Evolutionary conservation across 805 yeast genomes (phyloP), one percentile per base, ranked within the genome.

Genomic region (Saccharomycopsis oosterbeekiorum): DNA sequence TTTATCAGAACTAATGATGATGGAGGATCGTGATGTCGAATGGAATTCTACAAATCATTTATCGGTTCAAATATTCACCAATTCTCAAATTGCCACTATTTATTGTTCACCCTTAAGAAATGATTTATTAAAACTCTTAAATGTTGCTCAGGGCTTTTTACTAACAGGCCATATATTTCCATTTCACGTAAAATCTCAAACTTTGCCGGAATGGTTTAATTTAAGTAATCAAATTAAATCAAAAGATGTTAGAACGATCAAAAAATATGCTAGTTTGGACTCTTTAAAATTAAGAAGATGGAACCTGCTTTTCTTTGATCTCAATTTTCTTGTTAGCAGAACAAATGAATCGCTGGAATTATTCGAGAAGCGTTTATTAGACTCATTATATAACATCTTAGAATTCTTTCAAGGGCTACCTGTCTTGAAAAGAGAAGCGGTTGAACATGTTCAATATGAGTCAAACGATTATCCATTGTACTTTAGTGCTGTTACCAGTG

Each of bases 401-500:
- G 74, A 82, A 1, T 72, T 89, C 39, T 88, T 90, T 67, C 94
- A 90, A 71, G 92, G 96, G 2, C 78, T 84, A 55, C 88, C 94
- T 1, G 84, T 88, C 0, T 74, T 89, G 67, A 80, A 78, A 64
- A 78, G 98, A 62, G 97, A 90, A 68, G 82, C 84, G 3, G 77
- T 80, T 5, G 85, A 83, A 62, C 99, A 93, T 71, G 91, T 93
- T 10, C 97, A 92, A 69, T 94, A 88, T 70, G 99, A 93, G 69
- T 85, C 84, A 55, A 89, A 88, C 39, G 93, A 89, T 58, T 94
- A 92, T 77, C 70, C 75, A 19, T 67, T 71, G 5, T 71, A 69
- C 58, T 71, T 70, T 64, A 70, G 70, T 56, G 69, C 69, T 60
- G 71, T 85, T 62, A 85, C 88, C 59, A 88, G 84, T 2, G 78